Conservation (phyloP, 306 rosid species). For the Quercus engelmannii region DNA sequence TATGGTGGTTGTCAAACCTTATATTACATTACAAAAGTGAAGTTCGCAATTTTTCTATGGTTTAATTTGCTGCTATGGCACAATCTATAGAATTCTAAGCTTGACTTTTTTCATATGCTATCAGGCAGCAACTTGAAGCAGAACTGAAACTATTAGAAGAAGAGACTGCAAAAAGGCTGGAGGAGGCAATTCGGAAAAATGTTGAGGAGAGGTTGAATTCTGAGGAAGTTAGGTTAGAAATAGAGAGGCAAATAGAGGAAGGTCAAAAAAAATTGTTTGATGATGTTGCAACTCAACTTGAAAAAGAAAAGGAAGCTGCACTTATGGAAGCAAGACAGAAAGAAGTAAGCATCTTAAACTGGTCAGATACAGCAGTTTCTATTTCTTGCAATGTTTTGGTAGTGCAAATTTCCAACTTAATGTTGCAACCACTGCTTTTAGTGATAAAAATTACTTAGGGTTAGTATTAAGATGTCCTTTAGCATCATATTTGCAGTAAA, state of each 20-base stretch:
- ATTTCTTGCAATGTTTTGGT: not conserved
- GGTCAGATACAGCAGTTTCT: not conserved
- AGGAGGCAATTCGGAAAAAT: conserved; percentile 64
- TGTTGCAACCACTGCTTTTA: not conserved
- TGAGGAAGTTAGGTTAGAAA: conserved; percentile 56
- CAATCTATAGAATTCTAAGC: not conserved
- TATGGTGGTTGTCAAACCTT: not conserved
- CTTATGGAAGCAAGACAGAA: conserved; percentile 75
- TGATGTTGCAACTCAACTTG: conserved; percentile 80
- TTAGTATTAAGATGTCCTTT: not conserved
- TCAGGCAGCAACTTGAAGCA: conserved; percentile 71
- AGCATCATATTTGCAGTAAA: not conserved
- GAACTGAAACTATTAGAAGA: conserved; percentile 71
- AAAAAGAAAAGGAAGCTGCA: conserved; percentile 85
- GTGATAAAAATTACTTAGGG: not conserved
- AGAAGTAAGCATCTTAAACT: conserved; percentile 54
- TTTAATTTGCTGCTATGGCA: conserved; percentile 4
- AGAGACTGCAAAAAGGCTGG: conserved; percentile 76
- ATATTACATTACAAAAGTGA: conserved; percentile 4
- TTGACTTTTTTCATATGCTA: conserved; percentile 30
- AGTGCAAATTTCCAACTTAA: not conserved
- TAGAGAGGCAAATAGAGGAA: conserved; percentile 66
- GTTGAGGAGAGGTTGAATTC: conserved; percentile 79
- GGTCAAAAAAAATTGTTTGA: conserved; percentile 61
- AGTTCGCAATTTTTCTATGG: not conserved